Base-by-base conservation (phyloP, 1,284 basidiomycete species). In the Porogramme epimiltina region DNA sequence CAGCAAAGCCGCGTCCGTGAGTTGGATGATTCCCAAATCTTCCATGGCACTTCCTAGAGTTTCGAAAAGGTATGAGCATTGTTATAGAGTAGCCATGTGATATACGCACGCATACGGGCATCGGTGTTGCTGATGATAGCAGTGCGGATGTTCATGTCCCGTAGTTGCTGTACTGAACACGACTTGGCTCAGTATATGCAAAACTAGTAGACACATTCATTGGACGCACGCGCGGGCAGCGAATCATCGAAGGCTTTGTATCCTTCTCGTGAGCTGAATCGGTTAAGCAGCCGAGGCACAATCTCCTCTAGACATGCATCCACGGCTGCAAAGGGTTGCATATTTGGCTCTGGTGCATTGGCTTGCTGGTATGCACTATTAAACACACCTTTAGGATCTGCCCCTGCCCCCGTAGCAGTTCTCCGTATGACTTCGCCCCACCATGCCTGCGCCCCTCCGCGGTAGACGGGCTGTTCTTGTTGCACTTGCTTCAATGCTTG, bases 81-180 rank as follows among this genome's bases (percentile, higher is more conserved):
- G 13, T 31, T 31, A 31, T 31, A 31, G 28, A 31, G 28, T n/a
- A n/a, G n/a, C n/a, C n/a, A n/a, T n/a, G n/a, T n/a, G n/a, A n/a
- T n/a, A n/a, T n/a, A 49, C 81, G 52, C 66, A 89, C 87, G 76
- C 70, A 87, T 84, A 40, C 88, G 79, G 36, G 72, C 71, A 66
- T 91, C 88, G 2, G 82, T 78, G 62, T 91, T 91, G 67, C 85
- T 89, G 39, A 90, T 70, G 16, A 90, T 67, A 8, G 79, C 86
- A 23, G 80, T 83, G 48, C 63, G 68, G 28, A 89, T 62, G 25
- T 74, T 69, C 57, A 78, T 62, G 19, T 72, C 62, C 42, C 68
- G 73, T 34, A 88, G 69, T 34, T 62, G 63, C 31, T 68, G 63
- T 50, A 87, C 84, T 87, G 15, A 23, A 24, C 15, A 24, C 31